Conservation (phyloP, 1,139 yeast species). For the Kodamaea arcana region DNA sequence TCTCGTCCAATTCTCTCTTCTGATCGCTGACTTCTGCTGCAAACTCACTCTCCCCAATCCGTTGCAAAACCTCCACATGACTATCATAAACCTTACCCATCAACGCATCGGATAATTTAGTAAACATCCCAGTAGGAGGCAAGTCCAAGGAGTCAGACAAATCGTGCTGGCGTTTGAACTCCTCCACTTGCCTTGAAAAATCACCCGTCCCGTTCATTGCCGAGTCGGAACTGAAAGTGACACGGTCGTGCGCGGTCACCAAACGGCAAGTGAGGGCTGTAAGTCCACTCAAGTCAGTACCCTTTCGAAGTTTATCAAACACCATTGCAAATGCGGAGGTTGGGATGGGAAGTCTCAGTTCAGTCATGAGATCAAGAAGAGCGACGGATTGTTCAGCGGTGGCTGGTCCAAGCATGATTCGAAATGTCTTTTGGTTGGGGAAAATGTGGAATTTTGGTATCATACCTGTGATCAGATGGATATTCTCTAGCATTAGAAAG, state of each 20-base stretch:
- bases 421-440: slow-evolving; percentile 28
- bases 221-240: slow-evolving; percentile 18
- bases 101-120: slow-evolving; percentile 22
- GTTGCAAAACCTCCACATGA: slow-evolving; percentile 12
- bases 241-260: slow-evolving; percentile 17
- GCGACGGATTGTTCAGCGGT: slow-evolving; percentile 10
- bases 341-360: slow-evolving; percentile 22
- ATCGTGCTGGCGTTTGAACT: slow-evolving; percentile 12
- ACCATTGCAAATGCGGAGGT: slow-evolving; percentile 21
- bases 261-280: slow-evolving; percentile 15
- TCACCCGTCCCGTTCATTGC: slow-evolving; percentile 8
- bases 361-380: slow-evolving; percentile 17
- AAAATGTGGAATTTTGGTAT: slow-evolving; percentile 8
- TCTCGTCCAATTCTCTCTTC: slow-evolving; percentile 9
- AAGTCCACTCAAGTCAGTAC: slow-evolving; percentile 11
- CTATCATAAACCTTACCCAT: slow-evolving; percentile 13
- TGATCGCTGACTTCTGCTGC: slow-evolving; percentile 10
- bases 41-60: slow-evolving; percentile 8
- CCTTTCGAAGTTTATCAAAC: slow-evolving; percentile 8
- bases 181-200: slow-evolving; percentile 13
- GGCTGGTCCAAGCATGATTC: slow-evolving; percentile 2
- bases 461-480: slow-evolving; percentile 24
- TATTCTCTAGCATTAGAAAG: slow-evolving; percentile 16
- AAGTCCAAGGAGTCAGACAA: slow-evolving; percentile 5
- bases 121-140: slow-evolving; percentile 16